These are phyloP conservation scores for Tolypocladium ophioglossoides DNA, from an alignment of 2,329 filamentous ascomycete genomes.

Conservation along the genomic window DNA sequence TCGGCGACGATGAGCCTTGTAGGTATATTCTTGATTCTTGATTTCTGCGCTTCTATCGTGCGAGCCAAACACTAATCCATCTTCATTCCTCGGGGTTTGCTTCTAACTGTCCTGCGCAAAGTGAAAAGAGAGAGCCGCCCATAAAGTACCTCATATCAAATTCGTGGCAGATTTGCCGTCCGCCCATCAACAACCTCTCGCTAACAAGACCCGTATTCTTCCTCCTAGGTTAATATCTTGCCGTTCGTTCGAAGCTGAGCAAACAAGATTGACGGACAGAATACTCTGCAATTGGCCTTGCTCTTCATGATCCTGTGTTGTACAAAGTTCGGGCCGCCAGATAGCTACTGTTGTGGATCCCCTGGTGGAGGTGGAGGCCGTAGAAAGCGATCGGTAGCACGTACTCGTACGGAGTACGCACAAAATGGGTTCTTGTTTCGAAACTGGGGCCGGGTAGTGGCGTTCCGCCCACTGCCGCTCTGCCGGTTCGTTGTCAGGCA, in stretches of 20 bases:
- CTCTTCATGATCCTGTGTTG: not conserved
- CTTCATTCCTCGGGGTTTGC: not conserved
- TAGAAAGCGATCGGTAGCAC: not conserved
- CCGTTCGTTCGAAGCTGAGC: not conserved
- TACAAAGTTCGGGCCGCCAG: not conserved
- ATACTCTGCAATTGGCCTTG: not conserved
- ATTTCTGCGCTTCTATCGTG: not conserved
- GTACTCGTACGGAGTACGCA: no score
- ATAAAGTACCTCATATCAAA: not conserved
- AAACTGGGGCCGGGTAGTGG: not conserved
- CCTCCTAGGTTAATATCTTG: not conserved
- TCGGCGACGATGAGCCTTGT: not conserved
- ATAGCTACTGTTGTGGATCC: not conserved
- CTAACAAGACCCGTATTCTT: not conserved
- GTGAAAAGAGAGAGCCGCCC: not conserved
- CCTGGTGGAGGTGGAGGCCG: no score
- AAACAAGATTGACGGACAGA: no score
- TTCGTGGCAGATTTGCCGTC: not conserved
- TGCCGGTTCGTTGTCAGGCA: not conserved
- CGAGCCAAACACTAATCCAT: not conserved
- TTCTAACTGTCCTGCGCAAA: not conserved
- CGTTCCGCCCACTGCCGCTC: not conserved
- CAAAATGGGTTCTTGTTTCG: no score
- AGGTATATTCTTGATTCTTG: not conserved
- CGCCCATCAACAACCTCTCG: not conserved